Conservation (phyloP, 2,329 filamentous ascomycete genomes). For the Talaromyces piceae region DNA sequence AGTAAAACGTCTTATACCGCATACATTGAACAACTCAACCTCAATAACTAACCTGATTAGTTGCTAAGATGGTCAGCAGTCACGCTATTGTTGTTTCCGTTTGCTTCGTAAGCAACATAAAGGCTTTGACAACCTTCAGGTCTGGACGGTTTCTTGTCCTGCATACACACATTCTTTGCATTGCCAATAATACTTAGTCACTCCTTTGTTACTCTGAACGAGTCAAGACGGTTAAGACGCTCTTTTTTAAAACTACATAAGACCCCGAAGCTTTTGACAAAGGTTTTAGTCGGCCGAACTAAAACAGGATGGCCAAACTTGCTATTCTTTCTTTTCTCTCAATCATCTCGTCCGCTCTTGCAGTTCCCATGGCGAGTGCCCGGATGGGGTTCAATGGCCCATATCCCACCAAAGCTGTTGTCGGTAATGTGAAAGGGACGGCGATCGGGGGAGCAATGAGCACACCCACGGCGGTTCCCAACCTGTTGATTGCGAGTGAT, state of each 20-base stretch:
- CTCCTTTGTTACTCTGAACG: background rate
- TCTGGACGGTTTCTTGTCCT: background rate
- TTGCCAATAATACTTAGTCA: background rate
- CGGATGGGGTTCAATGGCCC: background rate
- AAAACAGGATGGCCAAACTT: background rate
- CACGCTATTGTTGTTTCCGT: background rate
- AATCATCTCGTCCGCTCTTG: background rate
- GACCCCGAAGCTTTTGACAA: background rate
- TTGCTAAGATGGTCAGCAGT: background rate
- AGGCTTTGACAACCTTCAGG: background rate
- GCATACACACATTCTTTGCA: background rate
- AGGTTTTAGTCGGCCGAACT: background rate
- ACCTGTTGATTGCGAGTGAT: background rate
- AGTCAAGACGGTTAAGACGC: background rate
- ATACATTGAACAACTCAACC: too few species aligned
- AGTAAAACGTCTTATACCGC: too few species aligned
- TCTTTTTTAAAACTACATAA: background rate
- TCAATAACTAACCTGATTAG: background rate
- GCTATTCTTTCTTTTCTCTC: background rate
- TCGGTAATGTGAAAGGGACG: background rate
- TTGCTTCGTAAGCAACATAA: background rate
- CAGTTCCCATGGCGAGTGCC: background rate
- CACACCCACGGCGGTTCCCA: background rate
- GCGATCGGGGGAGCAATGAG: background rate
- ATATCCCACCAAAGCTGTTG: background rate